A percentile compares a stretch with the other conserved stretches of the same genome.
These are phyloP conservation scores for Closterium sp. DNA, from an alignment of 139 green algal genomes.

Conservation along the genomic window DNA sequence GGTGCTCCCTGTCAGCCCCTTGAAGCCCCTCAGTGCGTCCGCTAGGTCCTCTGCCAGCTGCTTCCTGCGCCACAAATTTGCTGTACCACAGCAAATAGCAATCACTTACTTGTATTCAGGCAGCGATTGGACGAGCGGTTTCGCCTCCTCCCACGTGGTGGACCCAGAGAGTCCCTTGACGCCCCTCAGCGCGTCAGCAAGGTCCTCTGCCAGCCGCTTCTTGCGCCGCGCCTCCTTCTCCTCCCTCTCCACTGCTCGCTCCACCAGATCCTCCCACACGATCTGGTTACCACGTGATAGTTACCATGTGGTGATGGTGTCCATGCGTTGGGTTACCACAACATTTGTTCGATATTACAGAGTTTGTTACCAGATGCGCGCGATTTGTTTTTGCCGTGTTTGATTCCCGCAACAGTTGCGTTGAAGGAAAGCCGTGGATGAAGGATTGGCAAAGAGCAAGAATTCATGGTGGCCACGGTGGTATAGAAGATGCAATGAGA, in stretches of 20 bases:
- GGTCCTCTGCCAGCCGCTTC: conserved; percentile 32
- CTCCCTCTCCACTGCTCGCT: conserved; percentile 46
- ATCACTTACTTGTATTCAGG: background rate
- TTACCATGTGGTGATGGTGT: background rate
- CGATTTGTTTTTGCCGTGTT: background rate
- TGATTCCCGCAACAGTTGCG: background rate
- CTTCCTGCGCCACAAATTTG: conserved; percentile 6
- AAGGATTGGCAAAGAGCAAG: background rate
- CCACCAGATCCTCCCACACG: conserved; percentile 46
- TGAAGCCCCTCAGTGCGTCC: conserved; percentile 10
- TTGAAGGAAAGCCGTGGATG: background rate
- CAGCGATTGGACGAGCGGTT: background rate
- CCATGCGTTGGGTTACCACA: too few species aligned
- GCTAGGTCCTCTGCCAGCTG: conserved; percentile 27
- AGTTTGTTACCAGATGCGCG: too few species aligned
- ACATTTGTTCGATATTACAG: background rate
- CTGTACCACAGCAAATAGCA: background rate
- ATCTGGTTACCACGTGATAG: conserved; percentile 19
- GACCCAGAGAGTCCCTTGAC: conserved; percentile 10
- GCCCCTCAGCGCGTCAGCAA: background rate
- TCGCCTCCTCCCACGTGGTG: background rate
- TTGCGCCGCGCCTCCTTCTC: conserved; percentile 49
- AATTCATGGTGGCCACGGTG: background rate
- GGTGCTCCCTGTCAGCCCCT: background rate
- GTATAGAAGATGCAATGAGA: too few species aligned